phyloP scores from a whole-genome alignment of 2,329 filamentous ascomycete species.

The Aspergillus sergii region DNA sequence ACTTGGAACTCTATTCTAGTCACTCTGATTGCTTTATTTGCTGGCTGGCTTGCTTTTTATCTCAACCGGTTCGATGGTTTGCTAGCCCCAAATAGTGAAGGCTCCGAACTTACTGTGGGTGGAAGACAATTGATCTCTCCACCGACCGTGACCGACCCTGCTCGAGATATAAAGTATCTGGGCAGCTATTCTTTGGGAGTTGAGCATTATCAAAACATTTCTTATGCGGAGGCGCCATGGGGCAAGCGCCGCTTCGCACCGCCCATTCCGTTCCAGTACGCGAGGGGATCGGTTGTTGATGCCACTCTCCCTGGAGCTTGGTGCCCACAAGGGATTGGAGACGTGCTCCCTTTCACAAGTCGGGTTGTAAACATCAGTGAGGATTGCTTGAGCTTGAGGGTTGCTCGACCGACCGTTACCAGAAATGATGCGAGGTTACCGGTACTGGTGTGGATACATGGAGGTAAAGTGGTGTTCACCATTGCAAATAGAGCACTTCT shows the following conservation, averaged over 20 bases:
- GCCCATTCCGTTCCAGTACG: slow-evolving; percentile 10
- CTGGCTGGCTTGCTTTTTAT: neutral
- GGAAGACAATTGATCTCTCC: neutral
- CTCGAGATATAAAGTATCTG: slow-evolving; percentile 13
- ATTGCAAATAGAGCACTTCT: neutral
- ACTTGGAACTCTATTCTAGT: neutral
- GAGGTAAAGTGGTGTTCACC: slow-evolving; percentile 10
- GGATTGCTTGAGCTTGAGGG: slow-evolving; percentile 21
- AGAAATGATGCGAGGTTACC: slow-evolving; percentile 10
- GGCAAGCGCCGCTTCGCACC: slow-evolving; percentile 19
- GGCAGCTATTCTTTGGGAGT: slow-evolving; percentile 10
- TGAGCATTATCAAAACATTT: slow-evolving; percentile 25
- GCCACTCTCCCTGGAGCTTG: slow-evolving; percentile 20
- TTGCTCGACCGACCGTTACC: slow-evolving; percentile 9
- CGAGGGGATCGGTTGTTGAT: slow-evolving; percentile 19
- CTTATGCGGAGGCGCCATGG: slow-evolving; percentile 19
- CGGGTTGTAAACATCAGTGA: slow-evolving; percentile 20
- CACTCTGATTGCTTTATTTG: neutral
- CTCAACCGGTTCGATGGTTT: neutral
- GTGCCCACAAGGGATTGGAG: slow-evolving; percentile 22
- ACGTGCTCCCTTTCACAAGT: slow-evolving; percentile 23
- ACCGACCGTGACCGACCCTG: slow-evolving; percentile 8
- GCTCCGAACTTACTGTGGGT: neutral
- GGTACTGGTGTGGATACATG: slow-evolving; percentile 21
- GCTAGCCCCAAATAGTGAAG: neutral